Conservation (phyloP, 768 basidiomycete genomes). For the Favolaschia claudopus region DNA sequence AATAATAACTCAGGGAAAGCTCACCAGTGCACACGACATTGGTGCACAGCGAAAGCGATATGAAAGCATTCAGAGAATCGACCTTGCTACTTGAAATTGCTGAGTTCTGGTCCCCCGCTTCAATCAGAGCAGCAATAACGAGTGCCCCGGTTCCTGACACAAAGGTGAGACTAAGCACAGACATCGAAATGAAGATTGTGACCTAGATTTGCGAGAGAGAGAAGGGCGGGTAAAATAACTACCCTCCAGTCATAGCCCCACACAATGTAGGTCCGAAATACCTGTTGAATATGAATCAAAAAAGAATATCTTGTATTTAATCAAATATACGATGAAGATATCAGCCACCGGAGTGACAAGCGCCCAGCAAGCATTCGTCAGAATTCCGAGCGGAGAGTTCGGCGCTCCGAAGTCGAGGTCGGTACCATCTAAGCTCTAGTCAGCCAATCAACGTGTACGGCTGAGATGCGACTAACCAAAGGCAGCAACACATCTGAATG, state of each 20-base stretch:
- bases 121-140: background rate
- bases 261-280: background rate
- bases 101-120: background rate
- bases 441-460: background rate
- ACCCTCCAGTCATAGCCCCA: background rate
- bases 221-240: background rate
- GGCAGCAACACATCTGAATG: background rate
- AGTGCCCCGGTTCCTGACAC: background rate
- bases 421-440: background rate
- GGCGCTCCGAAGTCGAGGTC: background rate
- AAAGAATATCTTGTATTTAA: background rate
- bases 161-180: background rate
- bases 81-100: background rate
- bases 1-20: background rate
- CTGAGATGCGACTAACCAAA: background rate
- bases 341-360: background rate
- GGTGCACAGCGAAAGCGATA: background rate
- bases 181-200: background rate
- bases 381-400: background rate
- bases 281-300: background rate
- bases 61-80: background rate
- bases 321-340: background rate
- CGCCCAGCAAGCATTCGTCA: background rate
- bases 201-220: constrained; percentile 1
- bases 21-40: constrained; percentile 9